Evolutionary conservation across 768 basidiomycete genomes (phyloP), one percentile per base, ranked within the genome.

Genomic region (Coprinellus micaceus): DNA sequence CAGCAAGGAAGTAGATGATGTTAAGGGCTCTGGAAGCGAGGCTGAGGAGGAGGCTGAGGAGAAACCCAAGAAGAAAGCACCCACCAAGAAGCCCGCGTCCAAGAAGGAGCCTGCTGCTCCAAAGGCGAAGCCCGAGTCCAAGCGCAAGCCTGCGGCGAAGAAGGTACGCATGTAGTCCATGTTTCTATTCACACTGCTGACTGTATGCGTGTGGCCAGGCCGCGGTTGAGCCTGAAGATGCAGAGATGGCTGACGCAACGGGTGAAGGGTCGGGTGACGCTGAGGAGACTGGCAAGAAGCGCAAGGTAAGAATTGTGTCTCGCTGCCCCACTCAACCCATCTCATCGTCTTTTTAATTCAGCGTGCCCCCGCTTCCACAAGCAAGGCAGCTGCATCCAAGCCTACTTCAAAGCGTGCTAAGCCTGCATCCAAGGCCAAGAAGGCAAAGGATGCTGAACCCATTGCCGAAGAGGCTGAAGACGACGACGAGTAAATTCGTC

Each of bases 241-340:
- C 77, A 65, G 57, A 78, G 52, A 75, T 77, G 70, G 69, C 58
- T 25, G 72, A 71, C 19, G 67, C 69, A 24, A 69, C 69, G 36
- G 77, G 63, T 6, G 77, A 73, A 15, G 54, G 30, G 11, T 6
- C 33, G 7, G 33, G 33, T 13, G 81, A 78, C 4, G 78, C 77
- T 1, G 80, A 77, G 13, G 80, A 82, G 11, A 74, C 65, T 54
- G 72, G 70, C 63, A 88, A 84, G 76, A 91, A 91, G 72, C 84
- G 86, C 72, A 88, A 89, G 83, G 88, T 84, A 62, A 21, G 72
- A 60, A 3, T 45, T 6, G 33, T 33, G 33, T 33, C 13, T 33
- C 33, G 13, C 7, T 13, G 33, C 33, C 13, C 6, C 13, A 6
- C 13, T 33, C 7, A 33, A 33, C 6, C 33, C 33, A 33, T 33